These are phyloP conservation scores for Stentor coeruleus DNA, from an alignment of 73 alveolate genomes.

Conservation along the genomic window DNA sequence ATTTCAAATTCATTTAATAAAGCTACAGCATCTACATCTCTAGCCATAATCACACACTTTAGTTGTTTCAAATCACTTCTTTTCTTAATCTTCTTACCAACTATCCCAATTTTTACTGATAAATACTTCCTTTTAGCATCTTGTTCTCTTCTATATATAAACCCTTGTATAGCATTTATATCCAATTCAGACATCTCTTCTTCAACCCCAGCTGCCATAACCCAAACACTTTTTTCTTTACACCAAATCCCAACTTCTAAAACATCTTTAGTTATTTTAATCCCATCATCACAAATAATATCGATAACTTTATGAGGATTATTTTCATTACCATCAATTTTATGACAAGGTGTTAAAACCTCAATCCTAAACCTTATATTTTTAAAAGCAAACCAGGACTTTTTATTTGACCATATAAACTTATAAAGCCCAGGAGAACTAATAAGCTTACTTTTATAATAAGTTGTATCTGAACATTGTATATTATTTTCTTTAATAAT, in stretches of 20 bases:
- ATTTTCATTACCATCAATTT: neutral
- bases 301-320: neutral
- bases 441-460: neutral
- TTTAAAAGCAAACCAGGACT: conserved; percentile 78
- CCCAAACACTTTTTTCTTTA: neutral
- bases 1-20: neutral
- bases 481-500: neutral
- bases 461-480: neutral
- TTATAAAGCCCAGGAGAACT: conserved; percentile 64
- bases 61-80: neutral
- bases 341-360: neutral
- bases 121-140: neutral
- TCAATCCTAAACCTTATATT: conserved; percentile 54
- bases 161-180: neutral
- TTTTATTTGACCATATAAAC: conserved; percentile 65
- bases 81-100: neutral
- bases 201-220: neutral
- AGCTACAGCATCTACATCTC: conserved; percentile 6
- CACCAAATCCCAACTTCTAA: neutral
- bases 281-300: neutral
- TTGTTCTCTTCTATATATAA: neutral
- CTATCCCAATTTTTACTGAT: neutral
- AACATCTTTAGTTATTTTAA: neutral
- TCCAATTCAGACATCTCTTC: neutral
- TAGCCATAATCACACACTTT: neutral